Evolutionary conservation across 2,329 filamentous ascomycete genomes (phyloP), one percentile per base, ranked within the genome.

Genomic region (Penicillium fuscoglaucum): DNA sequence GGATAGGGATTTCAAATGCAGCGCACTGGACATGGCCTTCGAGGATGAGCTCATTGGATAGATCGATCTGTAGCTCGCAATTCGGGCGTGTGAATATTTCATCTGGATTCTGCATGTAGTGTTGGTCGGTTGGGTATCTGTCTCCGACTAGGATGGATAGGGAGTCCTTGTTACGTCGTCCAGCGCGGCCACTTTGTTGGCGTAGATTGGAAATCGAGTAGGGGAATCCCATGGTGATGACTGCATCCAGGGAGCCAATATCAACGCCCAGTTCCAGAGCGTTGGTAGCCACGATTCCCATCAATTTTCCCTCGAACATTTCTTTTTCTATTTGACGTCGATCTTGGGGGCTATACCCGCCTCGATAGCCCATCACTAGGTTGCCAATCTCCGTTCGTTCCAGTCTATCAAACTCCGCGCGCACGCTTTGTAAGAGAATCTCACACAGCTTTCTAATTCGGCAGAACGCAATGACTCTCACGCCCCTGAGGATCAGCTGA

Each of bases 1-100:
- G 84, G 58, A 99, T 90, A 0, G 95, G 93, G 88, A 97, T 93
- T 71, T 99, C 95, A 68, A 90, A 90, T 2, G 95, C 95, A 0
- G 95, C 95, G 69, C 95, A 99, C 74, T 99, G 95, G 7, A 99
- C 82, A 70, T 99, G 95, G 0, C 93, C 93, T 79, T 98, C 95
- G 0, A 95, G 81, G 6, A 97, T 89, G 4, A 98, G 84, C 79
- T 96, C 87, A 65, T 97, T 98, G 46, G 88, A 83, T n/a, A 99
- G 79, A 71, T 99, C 95, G 5, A 98, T 90, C 70, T 95, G 92
- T 2, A 98, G 80, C 72, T 91, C 90, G 64, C 88, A 90, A 64
- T 97, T 96, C 0, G 93, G 92, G 68, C 91, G 91, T 0, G 90
- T 95, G 75, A 98, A 83, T 26, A 99, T 88, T 73, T 96, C 91